Evolutionary conservation across 148 eudicot species (phyloP).

Genomic region (Dysphania ambrosioides): DNA sequence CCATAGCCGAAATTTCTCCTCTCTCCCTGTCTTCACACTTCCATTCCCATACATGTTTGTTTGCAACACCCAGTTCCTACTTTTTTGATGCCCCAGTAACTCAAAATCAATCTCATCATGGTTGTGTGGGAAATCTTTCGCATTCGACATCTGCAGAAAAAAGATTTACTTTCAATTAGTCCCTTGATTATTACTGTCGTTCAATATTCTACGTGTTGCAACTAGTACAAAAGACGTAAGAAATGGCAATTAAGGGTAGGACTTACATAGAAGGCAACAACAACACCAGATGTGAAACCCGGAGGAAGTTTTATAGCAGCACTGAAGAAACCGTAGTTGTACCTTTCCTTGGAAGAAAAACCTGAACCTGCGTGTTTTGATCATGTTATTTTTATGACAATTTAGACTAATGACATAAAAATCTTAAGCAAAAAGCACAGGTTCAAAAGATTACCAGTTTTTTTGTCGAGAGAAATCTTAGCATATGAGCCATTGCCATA

Average conservation of each 20-base stretch:
- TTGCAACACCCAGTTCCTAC: constrained; percentile 69
- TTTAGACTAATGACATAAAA: not conserved
- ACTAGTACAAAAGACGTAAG: too few species aligned
- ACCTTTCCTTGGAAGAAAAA: constrained; percentile 49
- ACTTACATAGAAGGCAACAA: constrained; percentile 87
- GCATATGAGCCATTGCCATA: constrained; percentile 57
- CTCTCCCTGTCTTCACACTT: constrained; percentile 77
- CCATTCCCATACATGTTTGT: constrained; percentile 94
- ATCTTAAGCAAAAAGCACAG: not conserved
- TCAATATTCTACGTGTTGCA: not conserved
- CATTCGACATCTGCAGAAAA: constrained; percentile 60
- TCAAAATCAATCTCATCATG: constrained; percentile 95
- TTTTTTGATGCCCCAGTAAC: constrained; percentile 77
- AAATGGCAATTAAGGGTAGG: not conserved
- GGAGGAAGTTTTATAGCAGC: constrained; percentile 78
- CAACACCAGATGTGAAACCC: constrained; percentile 88
- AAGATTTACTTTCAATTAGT: not conserved
- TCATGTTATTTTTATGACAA: not conserved
- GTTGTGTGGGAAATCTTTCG: constrained; percentile 62
- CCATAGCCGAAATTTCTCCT: constrained; percentile 84
- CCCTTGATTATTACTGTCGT: not conserved
- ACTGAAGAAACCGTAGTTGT: constrained; percentile 79
- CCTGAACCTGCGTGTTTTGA: constrained; percentile 57
- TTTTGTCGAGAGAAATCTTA: constrained; percentile 56
- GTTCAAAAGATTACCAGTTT: constrained; percentile 41